Conservation (phyloP, 345 rosid species). For the Conringia planisiliqua region DNA sequence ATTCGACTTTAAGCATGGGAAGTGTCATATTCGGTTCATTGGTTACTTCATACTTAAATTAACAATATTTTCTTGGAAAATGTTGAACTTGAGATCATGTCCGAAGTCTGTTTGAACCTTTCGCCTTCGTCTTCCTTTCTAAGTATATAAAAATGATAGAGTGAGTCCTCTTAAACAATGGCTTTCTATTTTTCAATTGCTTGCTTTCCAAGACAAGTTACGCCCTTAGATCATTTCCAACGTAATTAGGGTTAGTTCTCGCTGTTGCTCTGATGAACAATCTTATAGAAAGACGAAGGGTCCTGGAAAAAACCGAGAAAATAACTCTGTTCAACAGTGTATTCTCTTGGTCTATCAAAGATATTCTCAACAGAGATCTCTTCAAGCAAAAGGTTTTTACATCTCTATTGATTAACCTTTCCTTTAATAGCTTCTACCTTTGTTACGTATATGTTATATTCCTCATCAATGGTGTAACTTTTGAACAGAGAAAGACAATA, state of each 20-base stretch:
- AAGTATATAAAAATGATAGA: not conserved
- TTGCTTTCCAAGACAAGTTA: not conserved
- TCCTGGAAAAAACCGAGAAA: not conserved
- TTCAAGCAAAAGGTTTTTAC: constrained; percentile 23
- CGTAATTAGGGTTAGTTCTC: not conserved
- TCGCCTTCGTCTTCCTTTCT: not conserved
- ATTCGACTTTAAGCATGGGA: not conserved
- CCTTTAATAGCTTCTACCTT: not conserved
- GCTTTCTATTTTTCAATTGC: not conserved
- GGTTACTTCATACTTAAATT: not conserved
- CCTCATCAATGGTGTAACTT: not conserved
- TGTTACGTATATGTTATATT: not conserved
- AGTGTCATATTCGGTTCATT: not conserved
- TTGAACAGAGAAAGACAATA: constrained; percentile 31
- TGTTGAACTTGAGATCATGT: not conserved
- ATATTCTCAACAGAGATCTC: constrained; percentile 35
- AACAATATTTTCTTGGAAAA: not conserved
- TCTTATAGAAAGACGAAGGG: not conserved
- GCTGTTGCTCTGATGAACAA: not conserved
- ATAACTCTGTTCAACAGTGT: constrained; percentile 7
- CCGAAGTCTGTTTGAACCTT: not conserved
- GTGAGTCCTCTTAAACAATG: not conserved
- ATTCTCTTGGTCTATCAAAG: constrained; percentile 40
- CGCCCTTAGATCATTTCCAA: not conserved
- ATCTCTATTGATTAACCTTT: not conserved